Evolutionary conservation across 768 basidiomycete species (phyloP), one percentile per base, ranked within the genome.

Genomic region (Lentinula sp.): DNA sequence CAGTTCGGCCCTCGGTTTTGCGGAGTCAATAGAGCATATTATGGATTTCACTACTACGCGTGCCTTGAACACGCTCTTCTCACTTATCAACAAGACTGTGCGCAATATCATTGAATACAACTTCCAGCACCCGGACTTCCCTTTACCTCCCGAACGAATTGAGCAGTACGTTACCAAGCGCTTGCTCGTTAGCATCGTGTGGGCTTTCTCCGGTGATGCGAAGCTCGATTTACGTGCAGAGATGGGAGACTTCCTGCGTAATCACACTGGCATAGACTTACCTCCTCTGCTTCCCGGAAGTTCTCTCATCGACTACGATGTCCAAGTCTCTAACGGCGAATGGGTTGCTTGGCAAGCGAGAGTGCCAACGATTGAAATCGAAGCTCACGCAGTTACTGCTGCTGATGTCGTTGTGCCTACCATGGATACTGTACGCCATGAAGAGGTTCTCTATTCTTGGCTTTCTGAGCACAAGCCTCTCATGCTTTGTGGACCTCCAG

Each of bases 381-480:
- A 99, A 68, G 88, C 97, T 0, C 97, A 98, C 68, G 86, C 91
- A 1, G 93, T 99, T 64, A 96, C 95, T 3, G 92, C 96, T 6
- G 85, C 97, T 8, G 97, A 99, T 70, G 86, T 98, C 5, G 97
- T 99, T 66, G 94, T 99, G 37, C 97, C 97, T 1, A 99, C 97
- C 3, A 88, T 98, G 80, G 97, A 99, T 68, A 99, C 97, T 3
- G 90, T 98, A 28, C 92, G 97, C 48, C 97, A 99, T 71, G 97
- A 99, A 72, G 96, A 98, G 70, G 94, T 99, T 23, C 78, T 99
- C 5, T 98, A 99, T 72, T 98, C 96, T 0, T 98, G 97, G 97
- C 79, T 99, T 5, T 94, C 95, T 2, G 97, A 98, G 71, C 97
- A 98, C 75, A 98, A 98, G 68, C 97, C 97, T 18, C 83, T 99